Evolutionary conservation across 345 rosid genomes (phyloP).

Genomic region (Arabis alpina): DNA sequence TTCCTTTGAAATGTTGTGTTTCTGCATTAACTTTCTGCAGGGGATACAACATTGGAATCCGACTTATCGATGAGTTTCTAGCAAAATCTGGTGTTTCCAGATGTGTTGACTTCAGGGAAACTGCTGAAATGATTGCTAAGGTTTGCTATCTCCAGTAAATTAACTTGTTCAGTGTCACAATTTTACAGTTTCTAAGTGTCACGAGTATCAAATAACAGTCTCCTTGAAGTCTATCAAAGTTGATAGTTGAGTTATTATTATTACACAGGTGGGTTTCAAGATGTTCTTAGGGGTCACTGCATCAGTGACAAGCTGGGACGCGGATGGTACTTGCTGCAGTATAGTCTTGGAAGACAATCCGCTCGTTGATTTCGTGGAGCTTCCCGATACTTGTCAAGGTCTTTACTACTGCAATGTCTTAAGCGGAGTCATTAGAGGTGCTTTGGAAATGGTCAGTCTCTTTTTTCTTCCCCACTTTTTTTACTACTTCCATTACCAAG

Average conservation of each 20-base stretch:
- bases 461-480: background rate
- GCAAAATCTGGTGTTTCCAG: slow-evolving; percentile 90
- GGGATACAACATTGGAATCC: slow-evolving; percentile 91
- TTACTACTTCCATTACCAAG: too few species aligned
- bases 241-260: background rate
- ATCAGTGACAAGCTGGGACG: slow-evolving; percentile 81
- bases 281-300: slow-evolving; percentile 95
- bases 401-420: slow-evolving; percentile 87
- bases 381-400: slow-evolving; percentile 94
- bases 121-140: slow-evolving; percentile 92
- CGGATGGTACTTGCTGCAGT: slow-evolving; percentile 85
- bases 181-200: background rate
- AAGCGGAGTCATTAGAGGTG: slow-evolving; percentile 91
- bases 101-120: slow-evolving; percentile 91
- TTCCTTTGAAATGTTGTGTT: too few species aligned
- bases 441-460: slow-evolving; percentile 82
- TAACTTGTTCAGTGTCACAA: background rate
- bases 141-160: slow-evolving; percentile 38
- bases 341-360: slow-evolving; percentile 90
- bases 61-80: slow-evolving; percentile 85
- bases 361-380: slow-evolving; percentile 90
- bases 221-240: background rate
- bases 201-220: background rate
- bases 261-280: slow-evolving; percentile 81
- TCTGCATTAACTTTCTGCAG: slow-evolving; percentile 45